Evolutionary conservation across 768 basidiomycete genomes (phyloP).

Genomic region (Mycena capillaripes): DNA sequence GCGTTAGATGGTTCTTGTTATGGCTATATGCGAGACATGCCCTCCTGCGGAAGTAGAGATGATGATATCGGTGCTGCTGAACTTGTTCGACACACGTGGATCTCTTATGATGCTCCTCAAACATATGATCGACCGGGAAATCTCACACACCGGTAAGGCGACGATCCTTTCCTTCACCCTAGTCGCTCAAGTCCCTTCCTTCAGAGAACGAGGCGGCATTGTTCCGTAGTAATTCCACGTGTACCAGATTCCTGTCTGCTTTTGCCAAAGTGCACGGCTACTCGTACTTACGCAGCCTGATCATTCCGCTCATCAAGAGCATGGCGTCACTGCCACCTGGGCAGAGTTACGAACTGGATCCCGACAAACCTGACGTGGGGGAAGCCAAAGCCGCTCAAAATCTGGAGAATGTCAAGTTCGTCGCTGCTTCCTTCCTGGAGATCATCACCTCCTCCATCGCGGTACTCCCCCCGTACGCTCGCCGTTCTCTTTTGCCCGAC

Average conservation of each 20-base stretch:
- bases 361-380: slow-evolving; percentile 58
- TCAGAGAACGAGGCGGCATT: slow-evolving; percentile 86
- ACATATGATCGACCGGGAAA: slow-evolving; percentile 88
- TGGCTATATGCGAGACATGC: slow-evolving; percentile 91
- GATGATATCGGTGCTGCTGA: slow-evolving; percentile 88
- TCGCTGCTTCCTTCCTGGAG: slow-evolving; percentile 82
- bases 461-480: slow-evolving; percentile 79
- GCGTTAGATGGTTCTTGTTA: slow-evolving; percentile 77
- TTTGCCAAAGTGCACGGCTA: slow-evolving; percentile 95
- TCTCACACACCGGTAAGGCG: slow-evolving; percentile 77
- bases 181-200: slow-evolving; percentile 11
- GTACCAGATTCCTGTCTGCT: slow-evolving; percentile 87
- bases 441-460: slow-evolving; percentile 80
- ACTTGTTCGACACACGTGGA: slow-evolving; percentile 85
- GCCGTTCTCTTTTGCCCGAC: not conserved
- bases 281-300: slow-evolving; percentile 86
- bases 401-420: slow-evolving; percentile 75
- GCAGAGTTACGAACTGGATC: slow-evolving; percentile 85
- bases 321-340: slow-evolving; percentile 82
- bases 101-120: slow-evolving; percentile 83
- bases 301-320: slow-evolving; percentile 81
- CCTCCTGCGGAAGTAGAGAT: slow-evolving; percentile 84
- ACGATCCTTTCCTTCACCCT: not conserved
- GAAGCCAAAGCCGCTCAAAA: slow-evolving; percentile 78
- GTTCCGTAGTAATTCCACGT: slow-evolving; percentile 91